Percentiles rank a stretch among this genome's conserved stretches.
Evolutionary conservation across 768 basidiomycete species (phyloP).

Genomic region (Boletus vermiculosoides): DNA sequence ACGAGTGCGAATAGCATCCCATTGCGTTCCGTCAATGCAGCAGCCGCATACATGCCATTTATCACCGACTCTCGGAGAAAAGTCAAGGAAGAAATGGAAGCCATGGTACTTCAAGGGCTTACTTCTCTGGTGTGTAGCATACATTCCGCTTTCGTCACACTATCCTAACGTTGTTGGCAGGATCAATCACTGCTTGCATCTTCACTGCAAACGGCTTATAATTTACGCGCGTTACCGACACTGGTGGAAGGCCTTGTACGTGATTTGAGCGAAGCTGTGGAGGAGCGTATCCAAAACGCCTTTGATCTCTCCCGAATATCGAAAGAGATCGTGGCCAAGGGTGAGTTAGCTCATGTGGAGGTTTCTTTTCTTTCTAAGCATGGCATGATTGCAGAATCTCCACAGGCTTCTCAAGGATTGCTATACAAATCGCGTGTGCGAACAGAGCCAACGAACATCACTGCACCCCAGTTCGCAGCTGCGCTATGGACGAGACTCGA

Average conservation of each 20-base stretch:
- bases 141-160: not conserved
- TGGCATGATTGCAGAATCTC: conserved; percentile 13
- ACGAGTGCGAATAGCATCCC: conserved; percentile 41
- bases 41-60: conserved; percentile 65
- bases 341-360: conserved; percentile 34
- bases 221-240: conserved; percentile 79
- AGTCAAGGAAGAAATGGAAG: conserved; percentile 86
- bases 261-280: conserved; percentile 82
- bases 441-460: conserved; percentile 87
- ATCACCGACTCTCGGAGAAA: conserved; percentile 68
- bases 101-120: conserved; percentile 81
- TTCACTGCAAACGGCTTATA: conserved; percentile 94
- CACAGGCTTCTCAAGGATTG: conserved; percentile 36
- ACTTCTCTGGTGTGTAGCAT: conserved; percentile 60
- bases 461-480: conserved; percentile 80
- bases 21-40: conserved; percentile 70
- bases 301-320: conserved; percentile 90
- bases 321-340: conserved; percentile 79
- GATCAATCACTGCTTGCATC: conserved; percentile 90
- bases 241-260: conserved; percentile 76
- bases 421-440: conserved; percentile 83
- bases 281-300: conserved; percentile 72
- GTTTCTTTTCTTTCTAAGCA: not conserved
- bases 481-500: conserved; percentile 61
- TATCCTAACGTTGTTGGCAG: conserved; percentile 38